These are phyloP conservation scores for Crataegus laevigata DNA, from an alignment of 306 rosid species.

Conservation along the genomic window DNA sequence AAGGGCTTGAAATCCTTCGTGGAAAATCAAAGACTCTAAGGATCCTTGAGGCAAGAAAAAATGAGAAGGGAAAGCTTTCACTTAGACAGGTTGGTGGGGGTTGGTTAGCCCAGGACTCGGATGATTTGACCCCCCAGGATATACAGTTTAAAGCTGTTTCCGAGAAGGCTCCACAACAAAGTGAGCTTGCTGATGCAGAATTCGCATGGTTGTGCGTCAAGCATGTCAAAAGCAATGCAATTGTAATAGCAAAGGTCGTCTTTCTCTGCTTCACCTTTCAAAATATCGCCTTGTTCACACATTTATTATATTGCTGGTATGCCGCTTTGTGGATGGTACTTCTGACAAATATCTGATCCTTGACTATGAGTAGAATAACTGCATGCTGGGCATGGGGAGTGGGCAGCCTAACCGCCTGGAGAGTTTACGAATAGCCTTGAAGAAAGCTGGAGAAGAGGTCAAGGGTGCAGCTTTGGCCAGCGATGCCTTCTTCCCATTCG, in stretches of 20 bases:
- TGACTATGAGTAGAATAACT: slow-evolving; percentile 53
- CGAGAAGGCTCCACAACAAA: slow-evolving; percentile 52
- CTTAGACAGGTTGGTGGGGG: slow-evolving; percentile 96
- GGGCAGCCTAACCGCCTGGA: slow-evolving; percentile 91
- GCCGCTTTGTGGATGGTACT: background rate
- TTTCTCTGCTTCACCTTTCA: background rate
- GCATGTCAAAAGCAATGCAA: slow-evolving; percentile 94
- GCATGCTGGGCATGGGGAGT: slow-evolving; percentile 97
- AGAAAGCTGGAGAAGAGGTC: slow-evolving; percentile 82
- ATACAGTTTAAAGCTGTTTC: slow-evolving; percentile 56
- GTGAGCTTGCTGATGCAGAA: slow-evolving; percentile 60
- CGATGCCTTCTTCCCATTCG: slow-evolving; percentile 96
- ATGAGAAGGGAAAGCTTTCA: slow-evolving; percentile 78
- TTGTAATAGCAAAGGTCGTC: slow-evolving; percentile 77
- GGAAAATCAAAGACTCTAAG: slow-evolving; percentile 81
- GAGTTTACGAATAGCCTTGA: slow-evolving; percentile 78
- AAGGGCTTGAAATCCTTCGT: slow-evolving; percentile 79
- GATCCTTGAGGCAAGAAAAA: slow-evolving; percentile 71
- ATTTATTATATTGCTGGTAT: background rate
- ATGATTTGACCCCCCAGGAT: slow-evolving; percentile 64
- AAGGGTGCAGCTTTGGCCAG: slow-evolving; percentile 95
- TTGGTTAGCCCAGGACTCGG: slow-evolving; percentile 90
- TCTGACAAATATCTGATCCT: slow-evolving; percentile 4
- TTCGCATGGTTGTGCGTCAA: slow-evolving; percentile 89
- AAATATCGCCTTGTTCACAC: background rate